Evolutionary conservation across 345 rosid genomes (phyloP), one percentile per base, ranked within the genome.

Genomic region (Corchorus olitorius): DNA sequence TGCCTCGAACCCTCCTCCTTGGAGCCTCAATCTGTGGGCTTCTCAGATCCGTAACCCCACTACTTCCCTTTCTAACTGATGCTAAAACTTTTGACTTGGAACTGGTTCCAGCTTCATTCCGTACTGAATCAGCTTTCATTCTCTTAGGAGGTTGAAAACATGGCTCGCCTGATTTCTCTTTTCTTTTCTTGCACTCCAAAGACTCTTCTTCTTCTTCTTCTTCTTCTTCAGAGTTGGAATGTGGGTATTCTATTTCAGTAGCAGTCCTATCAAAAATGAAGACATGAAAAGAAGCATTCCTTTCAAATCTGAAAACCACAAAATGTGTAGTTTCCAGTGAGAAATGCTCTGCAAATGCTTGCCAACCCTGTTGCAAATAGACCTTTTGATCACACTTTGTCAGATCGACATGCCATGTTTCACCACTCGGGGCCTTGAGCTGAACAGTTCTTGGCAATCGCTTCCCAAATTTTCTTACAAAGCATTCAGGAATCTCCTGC

Each of bases 301-400:
- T 80, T 64, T 78, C 52, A 10, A 65, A 82, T 65, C 74, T 15
- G 34, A 86, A 86, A 64, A 82, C 78, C 17, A 86, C 4, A 1
- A 86, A 50, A 27, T 78, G 41, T 3, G 81, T 75, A 15, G 35
- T 7, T 1, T 76, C 3, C 4, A 81, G 9, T 3, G 81, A 80
- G 58, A 82, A 76, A 65, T 46, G 65, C 7, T 81, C 27, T 7
- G 77, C 74, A 53, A 81, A 84, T 37, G 84, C 80, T 58, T 53
- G 56, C 89, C 86, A 82, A 10, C 87, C 87, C 6, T 82, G 34
- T 34, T 66, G 66, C 27, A 82, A 52, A 80, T 68, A 63, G 34
- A 67, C 33, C 12, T 58, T 75, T 41, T 54, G 76, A 20, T 59
- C 66, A 56, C 58, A 4, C 61, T 74, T 65, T 5, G 20, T 3